A percentile compares a stretch with the other conserved stretches of the same genome.
Conservation (phyloP, 2,329 filamentous ascomycete species). For the Fusarium odoratissimum region DNA sequence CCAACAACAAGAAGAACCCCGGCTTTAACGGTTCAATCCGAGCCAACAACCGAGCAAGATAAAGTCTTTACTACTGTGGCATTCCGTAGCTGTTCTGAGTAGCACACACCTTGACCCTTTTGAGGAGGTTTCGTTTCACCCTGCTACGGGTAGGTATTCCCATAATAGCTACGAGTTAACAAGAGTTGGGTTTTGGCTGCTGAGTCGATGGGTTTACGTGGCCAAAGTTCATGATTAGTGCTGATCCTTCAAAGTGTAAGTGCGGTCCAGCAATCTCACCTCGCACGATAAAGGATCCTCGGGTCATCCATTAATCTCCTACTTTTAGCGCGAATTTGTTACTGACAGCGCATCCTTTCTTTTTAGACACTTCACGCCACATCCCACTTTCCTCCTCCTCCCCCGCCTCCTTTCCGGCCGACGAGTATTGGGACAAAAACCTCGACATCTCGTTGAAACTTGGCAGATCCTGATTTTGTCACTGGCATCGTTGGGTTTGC, state of each 20-base stretch:
- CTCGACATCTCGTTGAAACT: constrained; percentile 16
- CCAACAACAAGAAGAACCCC: constrained; percentile 18
- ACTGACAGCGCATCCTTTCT: constrained; percentile 38
- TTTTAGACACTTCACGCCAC: constrained; percentile 41
- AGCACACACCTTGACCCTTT: constrained; percentile 1
- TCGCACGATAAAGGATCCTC: constrained; percentile 21
- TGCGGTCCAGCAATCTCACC: background rate
- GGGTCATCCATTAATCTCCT: constrained; percentile 24
- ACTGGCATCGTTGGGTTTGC: background rate
- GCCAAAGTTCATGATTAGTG: constrained; percentile 13
- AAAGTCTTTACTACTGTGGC: constrained; percentile 23
- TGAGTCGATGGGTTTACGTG: constrained; percentile 5
- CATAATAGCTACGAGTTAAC: background rate
- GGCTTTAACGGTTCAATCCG: constrained; percentile 5
- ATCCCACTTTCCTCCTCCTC: constrained; percentile 31
- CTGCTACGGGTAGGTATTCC: background rate
- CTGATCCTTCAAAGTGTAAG: constrained; percentile 23
- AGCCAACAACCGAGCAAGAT: constrained; percentile 16
- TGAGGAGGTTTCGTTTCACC: constrained; percentile 6
- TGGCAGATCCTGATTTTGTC: background rate
- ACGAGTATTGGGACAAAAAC: constrained; percentile 26
- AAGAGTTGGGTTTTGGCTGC: background rate
- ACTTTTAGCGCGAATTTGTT: constrained; percentile 28
- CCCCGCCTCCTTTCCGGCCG: constrained; percentile 46
- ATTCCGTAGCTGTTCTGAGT: constrained; percentile 21